A percentile compares a stretch with the other conserved stretches of the same genome.
These are phyloP conservation scores for Aureobasidium sp. DNA, from an alignment of 2,329 filamentous ascomycete species.

Conservation along the genomic window DNA sequence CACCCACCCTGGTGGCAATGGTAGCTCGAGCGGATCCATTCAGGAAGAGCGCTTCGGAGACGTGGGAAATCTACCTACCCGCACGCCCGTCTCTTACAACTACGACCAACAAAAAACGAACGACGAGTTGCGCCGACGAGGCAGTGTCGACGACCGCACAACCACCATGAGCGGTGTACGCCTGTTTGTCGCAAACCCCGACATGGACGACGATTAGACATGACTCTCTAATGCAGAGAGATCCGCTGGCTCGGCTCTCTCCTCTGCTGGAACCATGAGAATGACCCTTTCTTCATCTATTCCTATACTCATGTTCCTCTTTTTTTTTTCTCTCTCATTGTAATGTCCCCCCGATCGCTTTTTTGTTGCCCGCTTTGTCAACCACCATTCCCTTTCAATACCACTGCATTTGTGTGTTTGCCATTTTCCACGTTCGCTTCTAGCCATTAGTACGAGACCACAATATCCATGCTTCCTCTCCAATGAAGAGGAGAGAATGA, in stretches of 20 bases:
- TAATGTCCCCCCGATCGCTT: not conserved
- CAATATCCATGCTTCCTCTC: not conserved
- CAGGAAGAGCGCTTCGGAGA: constrained; percentile 48
- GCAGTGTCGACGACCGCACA: constrained; percentile 77
- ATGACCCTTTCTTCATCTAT: not conserved
- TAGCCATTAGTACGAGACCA: not conserved
- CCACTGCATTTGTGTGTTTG: constrained; percentile 6
- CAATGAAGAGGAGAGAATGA: not conserved
- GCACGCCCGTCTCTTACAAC: constrained; percentile 26
- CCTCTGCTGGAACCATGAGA: not conserved
- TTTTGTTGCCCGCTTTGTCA: not conserved
- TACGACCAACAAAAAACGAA: constrained; percentile 45
- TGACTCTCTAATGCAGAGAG: not conserved
- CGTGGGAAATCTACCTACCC: constrained; percentile 41
- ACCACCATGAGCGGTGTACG: constrained; percentile 63
- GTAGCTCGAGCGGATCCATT: constrained; percentile 31
- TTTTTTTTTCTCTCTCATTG: not conserved
- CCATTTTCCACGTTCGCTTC: not conserved
- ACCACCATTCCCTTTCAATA: constrained; percentile 1
- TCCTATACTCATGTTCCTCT: not conserved
- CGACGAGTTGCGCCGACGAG: constrained; percentile 67
- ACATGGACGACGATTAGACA: constrained; percentile 36
- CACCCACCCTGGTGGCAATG: constrained; percentile 32
- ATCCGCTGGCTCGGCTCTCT: constrained; percentile 8
- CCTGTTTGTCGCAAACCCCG: constrained; percentile 81